Percentiles rank a stretch among this genome's conserved stretches.
Conservation (phyloP, 73 alveolate genomes). For the Tetrahymena malaccensis region DNA sequence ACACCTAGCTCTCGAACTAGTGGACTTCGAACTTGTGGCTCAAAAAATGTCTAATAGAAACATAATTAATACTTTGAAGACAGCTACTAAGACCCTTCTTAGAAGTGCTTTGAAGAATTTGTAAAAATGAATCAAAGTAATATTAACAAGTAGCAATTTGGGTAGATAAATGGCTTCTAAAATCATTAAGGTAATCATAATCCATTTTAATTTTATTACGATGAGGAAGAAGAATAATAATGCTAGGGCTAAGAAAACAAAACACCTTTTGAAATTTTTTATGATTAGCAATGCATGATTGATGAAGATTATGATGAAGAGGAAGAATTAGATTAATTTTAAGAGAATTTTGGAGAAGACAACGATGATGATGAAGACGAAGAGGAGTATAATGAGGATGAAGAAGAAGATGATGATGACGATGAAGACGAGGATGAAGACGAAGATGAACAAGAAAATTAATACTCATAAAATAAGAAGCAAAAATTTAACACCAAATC, state of each 20-base stretch:
- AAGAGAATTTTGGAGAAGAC: not conserved
- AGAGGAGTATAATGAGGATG: not conserved
- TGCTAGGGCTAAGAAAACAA: not conserved
- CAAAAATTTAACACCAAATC: not conserved
- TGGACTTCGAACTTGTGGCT: not conserved
- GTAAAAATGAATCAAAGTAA: not conserved
- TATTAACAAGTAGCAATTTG: not conserved
- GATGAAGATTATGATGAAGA: not conserved
- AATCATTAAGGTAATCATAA: not conserved
- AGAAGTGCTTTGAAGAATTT: not conserved
- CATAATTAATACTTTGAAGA: not conserved
- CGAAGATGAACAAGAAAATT: not conserved
- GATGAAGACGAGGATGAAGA: not conserved
- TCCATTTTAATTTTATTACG: not conserved
- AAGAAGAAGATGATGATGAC: not conserved
- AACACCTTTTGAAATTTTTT: not conserved
- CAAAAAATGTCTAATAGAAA: not conserved
- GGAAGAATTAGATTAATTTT: not conserved
- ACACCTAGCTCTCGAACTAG: not conserved
- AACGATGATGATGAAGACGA: not conserved
- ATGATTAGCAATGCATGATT: not conserved
- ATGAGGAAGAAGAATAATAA: not conserved
- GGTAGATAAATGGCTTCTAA: not conserved
- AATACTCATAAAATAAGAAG: too few relatives aligned
- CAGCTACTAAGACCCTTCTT: not conserved